Evolutionary conservation across 1,139 yeast species (phyloP).

Genomic region (Zygosaccharomyces pseudobailii): DNA sequence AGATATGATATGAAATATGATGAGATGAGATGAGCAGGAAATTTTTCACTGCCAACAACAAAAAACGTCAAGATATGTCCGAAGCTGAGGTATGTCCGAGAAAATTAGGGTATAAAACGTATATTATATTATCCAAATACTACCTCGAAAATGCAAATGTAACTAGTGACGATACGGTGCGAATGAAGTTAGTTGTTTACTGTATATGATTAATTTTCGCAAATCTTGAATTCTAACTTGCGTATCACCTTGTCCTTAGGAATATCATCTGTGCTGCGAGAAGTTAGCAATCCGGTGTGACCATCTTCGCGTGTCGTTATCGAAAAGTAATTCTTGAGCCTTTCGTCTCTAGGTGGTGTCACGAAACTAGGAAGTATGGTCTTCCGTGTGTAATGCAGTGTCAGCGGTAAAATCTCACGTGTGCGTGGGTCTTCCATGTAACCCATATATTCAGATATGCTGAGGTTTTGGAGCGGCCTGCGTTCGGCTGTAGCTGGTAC

Average conservation of each 20-base stretch:
- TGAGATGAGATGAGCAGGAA: constrained; percentile 9
- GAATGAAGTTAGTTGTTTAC: not conserved
- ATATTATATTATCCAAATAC: not conserved
- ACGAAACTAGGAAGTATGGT: constrained; percentile 18
- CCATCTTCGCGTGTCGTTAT: not conserved
- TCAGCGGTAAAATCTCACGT: constrained; percentile 10
- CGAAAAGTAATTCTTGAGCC: constrained; percentile 16
- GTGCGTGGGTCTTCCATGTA: constrained; percentile 15
- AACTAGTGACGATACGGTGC: constrained; percentile 31
- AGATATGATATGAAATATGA: too few relatives aligned
- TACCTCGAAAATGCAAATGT: constrained; percentile 25
- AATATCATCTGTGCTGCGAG: constrained; percentile 23
- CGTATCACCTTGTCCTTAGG: constrained; percentile 19
- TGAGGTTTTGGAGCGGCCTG: constrained; percentile 18
- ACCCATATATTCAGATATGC: constrained; percentile 19
- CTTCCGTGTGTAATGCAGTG: constrained; percentile 15
- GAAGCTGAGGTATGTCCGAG: not conserved
- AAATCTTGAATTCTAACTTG: constrained; percentile 18
- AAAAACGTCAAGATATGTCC: not conserved
- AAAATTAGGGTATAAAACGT: not conserved
- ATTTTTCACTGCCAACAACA: constrained; percentile 8
- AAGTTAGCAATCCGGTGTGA: not conserved
- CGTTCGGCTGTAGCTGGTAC: not conserved
- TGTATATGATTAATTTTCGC: constrained; percentile 8
- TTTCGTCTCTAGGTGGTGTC: constrained; percentile 24